Conservation (phyloP, 257 asterid species). For the Solanum medicagineum region DNA sequence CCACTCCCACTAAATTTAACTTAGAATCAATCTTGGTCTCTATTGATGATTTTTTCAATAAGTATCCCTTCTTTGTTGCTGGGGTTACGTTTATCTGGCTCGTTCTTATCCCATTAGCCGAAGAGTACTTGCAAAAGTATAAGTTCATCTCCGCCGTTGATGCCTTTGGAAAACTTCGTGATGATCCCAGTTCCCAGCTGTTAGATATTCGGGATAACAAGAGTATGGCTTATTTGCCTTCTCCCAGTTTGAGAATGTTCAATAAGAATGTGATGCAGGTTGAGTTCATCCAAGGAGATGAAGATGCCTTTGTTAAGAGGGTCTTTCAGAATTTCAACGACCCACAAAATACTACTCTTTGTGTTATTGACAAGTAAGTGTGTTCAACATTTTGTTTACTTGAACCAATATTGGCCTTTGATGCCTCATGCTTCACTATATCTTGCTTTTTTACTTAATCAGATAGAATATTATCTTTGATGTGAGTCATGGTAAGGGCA, state of each 20-base stretch:
- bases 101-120: slow-evolving; percentile 52
- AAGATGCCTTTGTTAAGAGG: slow-evolving; percentile 55
- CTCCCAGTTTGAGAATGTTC: slow-evolving; percentile 71
- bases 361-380: slow-evolving; percentile 85
- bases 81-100: slow-evolving; percentile 78
- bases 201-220: slow-evolving; percentile 69
- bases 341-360: slow-evolving; percentile 44
- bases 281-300: slow-evolving; percentile 62
- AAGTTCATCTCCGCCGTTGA: slow-evolving; percentile 67
- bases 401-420: not conserved
- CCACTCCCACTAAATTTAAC: slow-evolving; percentile 41
- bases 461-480: too few relatives aligned
- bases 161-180: slow-evolving; percentile 73
- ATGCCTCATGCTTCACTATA: not conserved
- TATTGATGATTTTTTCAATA: slow-evolving; percentile 60
- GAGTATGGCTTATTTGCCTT: slow-evolving; percentile 46
- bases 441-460: not conserved
- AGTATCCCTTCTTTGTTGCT: slow-evolving; percentile 74
- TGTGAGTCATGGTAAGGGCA: not conserved
- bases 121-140: slow-evolving; percentile 60
- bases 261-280: slow-evolving; percentile 54
- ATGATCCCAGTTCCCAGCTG: slow-evolving; percentile 59
- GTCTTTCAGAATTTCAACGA: slow-evolving; percentile 46
- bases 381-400: not conserved
- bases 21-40: slow-evolving; percentile 67